Evolutionary conservation across 2,329 filamentous ascomycete genomes (phyloP), one percentile per base, ranked within the genome.

Genomic region (Alternaria solani): DNA sequence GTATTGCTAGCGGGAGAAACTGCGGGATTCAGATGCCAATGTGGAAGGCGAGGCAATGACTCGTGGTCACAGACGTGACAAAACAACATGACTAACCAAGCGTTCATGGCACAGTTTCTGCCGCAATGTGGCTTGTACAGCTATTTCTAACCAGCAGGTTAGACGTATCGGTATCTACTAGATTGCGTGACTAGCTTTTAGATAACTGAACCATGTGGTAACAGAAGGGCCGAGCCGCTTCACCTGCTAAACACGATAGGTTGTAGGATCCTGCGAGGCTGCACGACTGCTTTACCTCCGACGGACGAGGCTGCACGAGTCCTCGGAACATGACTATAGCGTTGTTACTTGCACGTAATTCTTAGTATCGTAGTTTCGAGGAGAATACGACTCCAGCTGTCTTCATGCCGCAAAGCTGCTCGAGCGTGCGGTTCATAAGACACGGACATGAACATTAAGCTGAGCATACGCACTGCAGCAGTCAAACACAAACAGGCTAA

Each of bases 1-100:
- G 16, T 55, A 11, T 34, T 23, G 11, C 23, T 53, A 53, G 41
- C 25, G 48, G 32, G n/a, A 9, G 26, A 44, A 30, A 44, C 18
- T 55, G 28, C 30, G 9, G 51, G 51, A 52, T 28, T 42, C 32
- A 36, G 20, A n/a, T 38, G 32, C 51, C n/a, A 44, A 59, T 42
- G 43, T 48, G 23, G 23, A 60, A 51, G 30, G 46, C 54, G 36
- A 18, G n/a, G 23, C 28, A 26, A 38, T 55, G 51, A 55, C 51
- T 55, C 57, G 57, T 44, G 43, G n/a, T 20, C 30, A 43, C 28
- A 30, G 32, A 16, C 16, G 57, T 59, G 57, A 59, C 44, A n/a
- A 30, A 11, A 43, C 12, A 14, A 34, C 46, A 59, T 49, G 51
- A 49, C 57, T 53, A 59, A 41, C 39, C 39, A 14, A 23, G 18